Conservation (phyloP, 345 rosid genomes). For the Eutrema heterophyllum region DNA sequence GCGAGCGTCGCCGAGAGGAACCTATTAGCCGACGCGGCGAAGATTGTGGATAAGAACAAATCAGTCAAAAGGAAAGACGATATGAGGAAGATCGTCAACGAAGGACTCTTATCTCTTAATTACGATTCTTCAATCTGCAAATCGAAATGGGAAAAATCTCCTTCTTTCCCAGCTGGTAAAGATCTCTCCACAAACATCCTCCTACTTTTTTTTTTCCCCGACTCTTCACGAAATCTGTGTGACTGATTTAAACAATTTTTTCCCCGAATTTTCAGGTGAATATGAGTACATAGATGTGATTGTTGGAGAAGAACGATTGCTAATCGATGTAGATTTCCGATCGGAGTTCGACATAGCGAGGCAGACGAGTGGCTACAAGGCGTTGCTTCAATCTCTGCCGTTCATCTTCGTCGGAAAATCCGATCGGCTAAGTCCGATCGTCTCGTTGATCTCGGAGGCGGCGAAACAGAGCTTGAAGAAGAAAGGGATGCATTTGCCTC, state of each 20-base stretch:
- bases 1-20: slow-evolving; percentile 66
- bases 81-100: slow-evolving; percentile 57
- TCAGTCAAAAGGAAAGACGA: slow-evolving; percentile 63
- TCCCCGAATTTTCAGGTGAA: slow-evolving; percentile 47
- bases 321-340: slow-evolving; percentile 84
- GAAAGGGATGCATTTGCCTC: slow-evolving; percentile 91
- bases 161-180: slow-evolving; percentile 73
- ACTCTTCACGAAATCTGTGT: neutral
- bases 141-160: slow-evolving; percentile 86
- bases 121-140: slow-evolving; percentile 81
- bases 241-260: neutral
- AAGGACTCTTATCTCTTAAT: slow-evolving; percentile 53
- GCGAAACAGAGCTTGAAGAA: slow-evolving; percentile 84
- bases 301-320: slow-evolving; percentile 52
- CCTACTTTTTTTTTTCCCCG: neutral
- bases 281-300: slow-evolving; percentile 89
- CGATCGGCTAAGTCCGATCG: slow-evolving; percentile 76
- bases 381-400: slow-evolving; percentile 73
- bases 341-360: slow-evolving; percentile 96
- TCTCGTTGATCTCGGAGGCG: slow-evolving; percentile 75
- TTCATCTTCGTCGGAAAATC: slow-evolving; percentile 80
- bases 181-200: neutral
- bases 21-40: slow-evolving; percentile 71
- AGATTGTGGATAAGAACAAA: slow-evolving; percentile 78
- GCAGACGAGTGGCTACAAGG: slow-evolving; percentile 65